A percentile compares a stretch with the other conserved stretches of the same genome.
Evolutionary conservation across 352 stramenopile species (phyloP).

Genomic region (Bremia lactucae): DNA sequence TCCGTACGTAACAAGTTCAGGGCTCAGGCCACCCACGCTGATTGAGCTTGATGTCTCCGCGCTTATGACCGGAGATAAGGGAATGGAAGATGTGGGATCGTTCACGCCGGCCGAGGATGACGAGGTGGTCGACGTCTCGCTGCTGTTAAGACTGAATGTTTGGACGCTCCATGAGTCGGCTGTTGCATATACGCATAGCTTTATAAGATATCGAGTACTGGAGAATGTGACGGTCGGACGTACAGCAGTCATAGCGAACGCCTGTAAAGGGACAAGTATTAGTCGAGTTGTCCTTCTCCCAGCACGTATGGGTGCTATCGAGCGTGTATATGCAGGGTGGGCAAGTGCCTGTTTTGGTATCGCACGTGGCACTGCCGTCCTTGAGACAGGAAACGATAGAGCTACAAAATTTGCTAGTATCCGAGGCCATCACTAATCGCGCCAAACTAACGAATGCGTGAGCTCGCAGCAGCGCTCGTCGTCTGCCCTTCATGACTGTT

Average conservation of each 20-base stretch:
- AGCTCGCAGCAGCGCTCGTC: conserved; percentile 1
- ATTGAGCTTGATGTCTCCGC: conserved; percentile 11
- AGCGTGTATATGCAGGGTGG: conserved; percentile 57
- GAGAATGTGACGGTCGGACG: conserved; percentile 10
- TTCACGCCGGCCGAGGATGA: conserved; percentile 4
- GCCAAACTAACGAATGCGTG: background rate
- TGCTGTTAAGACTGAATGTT: conserved; percentile 2
- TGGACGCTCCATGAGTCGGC: conserved; percentile 24
- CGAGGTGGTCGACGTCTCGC: conserved; percentile 2
- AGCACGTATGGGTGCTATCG: conserved; percentile 44
- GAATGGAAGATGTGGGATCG: conserved; percentile 4
- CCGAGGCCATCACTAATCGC: conserved; percentile 5
- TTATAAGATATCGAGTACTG: background rate
- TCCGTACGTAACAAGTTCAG: conserved; percentile 32
- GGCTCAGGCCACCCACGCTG: conserved; percentile 9
- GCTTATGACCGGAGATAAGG: conserved; percentile 7
- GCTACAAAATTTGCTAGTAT: conserved; percentile 27
- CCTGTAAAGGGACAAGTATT: conserved; percentile 57
- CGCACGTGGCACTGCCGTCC: conserved; percentile 22
- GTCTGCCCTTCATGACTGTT: conserved; percentile 8
- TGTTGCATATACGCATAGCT: conserved; percentile 4
- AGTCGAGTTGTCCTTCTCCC: conserved; percentile 47
- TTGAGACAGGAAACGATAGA: conserved; percentile 29
- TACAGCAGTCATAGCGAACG: conserved; percentile 67
- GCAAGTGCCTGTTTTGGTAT: conserved; percentile 30